A percentile compares a stretch with the other conserved stretches of the same genome.
Conservation (phyloP, 495 filamentous ascomycete species). For the Pseudoneurospora amorphoporcata region DNA sequence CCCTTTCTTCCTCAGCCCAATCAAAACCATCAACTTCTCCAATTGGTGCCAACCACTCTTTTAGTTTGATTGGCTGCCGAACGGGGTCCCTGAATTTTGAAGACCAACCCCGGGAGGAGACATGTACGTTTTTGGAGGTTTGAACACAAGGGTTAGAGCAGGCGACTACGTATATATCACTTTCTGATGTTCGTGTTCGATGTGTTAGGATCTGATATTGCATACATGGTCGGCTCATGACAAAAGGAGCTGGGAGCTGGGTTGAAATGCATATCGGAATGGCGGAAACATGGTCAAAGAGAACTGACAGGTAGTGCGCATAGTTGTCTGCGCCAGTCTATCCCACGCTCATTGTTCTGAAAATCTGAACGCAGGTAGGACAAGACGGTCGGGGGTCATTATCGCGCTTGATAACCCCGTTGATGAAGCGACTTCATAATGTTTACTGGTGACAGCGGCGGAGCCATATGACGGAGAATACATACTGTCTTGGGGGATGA, state of each 20-base stretch:
- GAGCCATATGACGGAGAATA: background rate
- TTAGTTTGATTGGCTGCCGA: background rate
- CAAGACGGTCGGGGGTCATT: background rate
- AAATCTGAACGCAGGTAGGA: background rate
- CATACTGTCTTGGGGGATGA: background rate
- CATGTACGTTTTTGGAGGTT: background rate
- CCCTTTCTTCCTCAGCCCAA: too few species aligned
- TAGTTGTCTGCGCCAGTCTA: background rate
- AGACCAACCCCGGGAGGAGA: background rate
- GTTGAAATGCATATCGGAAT: background rate
- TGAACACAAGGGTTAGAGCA: background rate
- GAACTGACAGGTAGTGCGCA: background rate
- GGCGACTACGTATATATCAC: background rate
- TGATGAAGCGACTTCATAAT: background rate
- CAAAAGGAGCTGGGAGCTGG: background rate
- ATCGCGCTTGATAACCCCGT: background rate
- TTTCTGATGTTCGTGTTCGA: background rate
- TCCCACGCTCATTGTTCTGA: background rate
- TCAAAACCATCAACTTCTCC: too few species aligned
- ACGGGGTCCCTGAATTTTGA: background rate
- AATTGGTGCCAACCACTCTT: too few species aligned
- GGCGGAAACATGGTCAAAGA: background rate
- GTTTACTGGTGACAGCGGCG: background rate
- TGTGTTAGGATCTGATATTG: background rate
- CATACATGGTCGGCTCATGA: background rate